A percentile compares a stretch with the other conserved stretches of the same genome.
phyloP scores from a whole-genome alignment of 2,329 filamentous ascomycete genomes.

The Dactylellina leptospora region DNA sequence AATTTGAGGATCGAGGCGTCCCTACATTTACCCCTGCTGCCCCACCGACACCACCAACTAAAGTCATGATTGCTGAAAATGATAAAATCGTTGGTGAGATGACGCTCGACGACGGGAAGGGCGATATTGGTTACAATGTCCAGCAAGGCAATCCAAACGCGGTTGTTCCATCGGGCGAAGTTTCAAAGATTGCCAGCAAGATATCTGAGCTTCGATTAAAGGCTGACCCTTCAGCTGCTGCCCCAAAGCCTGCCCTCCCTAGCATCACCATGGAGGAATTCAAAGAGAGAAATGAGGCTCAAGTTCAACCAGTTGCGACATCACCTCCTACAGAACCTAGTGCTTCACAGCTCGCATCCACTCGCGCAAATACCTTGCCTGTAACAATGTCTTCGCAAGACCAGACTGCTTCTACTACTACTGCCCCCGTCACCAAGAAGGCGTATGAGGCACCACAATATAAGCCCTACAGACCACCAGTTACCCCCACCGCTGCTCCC shows the following conservation, averaged over 20 bases:
- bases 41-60: slow-evolving; percentile 48
- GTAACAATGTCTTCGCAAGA: slow-evolving; percentile 28
- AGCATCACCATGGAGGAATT: slow-evolving; percentile 47
- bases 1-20: slow-evolving; percentile 45
- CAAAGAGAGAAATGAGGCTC: slow-evolving; percentile 39
- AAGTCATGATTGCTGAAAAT: slow-evolving; percentile 49
- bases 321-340: slow-evolving; percentile 2
- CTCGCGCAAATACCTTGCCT: slow-evolving; percentile 44
- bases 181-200: slow-evolving; percentile 46
- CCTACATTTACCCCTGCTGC: slow-evolving; percentile 41
- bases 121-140: slow-evolving; percentile 34
- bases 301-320: neutral
- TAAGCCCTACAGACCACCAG: slow-evolving; percentile 47
- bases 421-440: slow-evolving; percentile 13
- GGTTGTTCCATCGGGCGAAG: slow-evolving; percentile 38
- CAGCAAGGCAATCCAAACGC: slow-evolving; percentile 48
- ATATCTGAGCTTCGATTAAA: slow-evolving; percentile 51
- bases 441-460: slow-evolving; percentile 35
- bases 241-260: slow-evolving; percentile 45
- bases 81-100: slow-evolving; percentile 48
- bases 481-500: slow-evolving; percentile 1
- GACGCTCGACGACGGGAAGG: slow-evolving; percentile 36
- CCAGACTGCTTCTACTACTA: neutral
- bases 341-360: slow-evolving; percentile 30
- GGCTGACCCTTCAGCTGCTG: slow-evolving; percentile 33